Percentiles rank a stretch among this genome's conserved stretches.
phyloP scores from a whole-genome alignment of 345 rosid species.

The Eucalyptus albens region DNA sequence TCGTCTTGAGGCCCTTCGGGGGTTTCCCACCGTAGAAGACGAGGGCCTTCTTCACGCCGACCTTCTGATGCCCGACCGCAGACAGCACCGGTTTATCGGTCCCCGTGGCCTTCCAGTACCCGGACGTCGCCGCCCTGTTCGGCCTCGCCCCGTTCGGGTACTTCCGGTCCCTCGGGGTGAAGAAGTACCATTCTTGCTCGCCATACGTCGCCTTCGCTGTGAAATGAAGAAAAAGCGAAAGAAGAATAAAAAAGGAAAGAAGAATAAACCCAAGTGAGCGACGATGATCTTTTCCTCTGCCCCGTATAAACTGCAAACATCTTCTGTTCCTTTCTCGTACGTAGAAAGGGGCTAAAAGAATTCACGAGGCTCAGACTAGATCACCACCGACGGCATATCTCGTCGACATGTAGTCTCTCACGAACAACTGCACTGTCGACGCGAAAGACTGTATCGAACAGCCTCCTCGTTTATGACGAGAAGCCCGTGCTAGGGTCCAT shows the following conservation, averaged over 20 bases:
- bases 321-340: not conserved
- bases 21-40: constrained; percentile 97
- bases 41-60: constrained; percentile 88
- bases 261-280: not conserved
- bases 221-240: not conserved
- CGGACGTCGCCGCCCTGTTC: constrained; percentile 91
- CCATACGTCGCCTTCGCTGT: constrained; percentile 85
- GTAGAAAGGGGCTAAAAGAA: not conserved
- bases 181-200: constrained; percentile 95
- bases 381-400: not conserved
- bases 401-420: not conserved
- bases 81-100: constrained; percentile 87
- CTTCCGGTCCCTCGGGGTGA: constrained; percentile 90
- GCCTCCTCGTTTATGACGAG: not conserved
- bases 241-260: not conserved
- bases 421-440: not conserved
- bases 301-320: not conserved
- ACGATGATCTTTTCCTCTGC: not conserved
- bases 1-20: constrained; percentile 92
- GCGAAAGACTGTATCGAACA: not conserved
- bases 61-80: constrained; percentile 47
- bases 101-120: constrained; percentile 99
- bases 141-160: constrained; percentile 98
- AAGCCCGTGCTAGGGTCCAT: not conserved
- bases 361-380: not conserved